A percentile compares a stretch with the other conserved stretches of the same genome.
Conservation (phyloP, 768 basidiomycete genomes). For the Cystobasidium tubakii region DNA sequence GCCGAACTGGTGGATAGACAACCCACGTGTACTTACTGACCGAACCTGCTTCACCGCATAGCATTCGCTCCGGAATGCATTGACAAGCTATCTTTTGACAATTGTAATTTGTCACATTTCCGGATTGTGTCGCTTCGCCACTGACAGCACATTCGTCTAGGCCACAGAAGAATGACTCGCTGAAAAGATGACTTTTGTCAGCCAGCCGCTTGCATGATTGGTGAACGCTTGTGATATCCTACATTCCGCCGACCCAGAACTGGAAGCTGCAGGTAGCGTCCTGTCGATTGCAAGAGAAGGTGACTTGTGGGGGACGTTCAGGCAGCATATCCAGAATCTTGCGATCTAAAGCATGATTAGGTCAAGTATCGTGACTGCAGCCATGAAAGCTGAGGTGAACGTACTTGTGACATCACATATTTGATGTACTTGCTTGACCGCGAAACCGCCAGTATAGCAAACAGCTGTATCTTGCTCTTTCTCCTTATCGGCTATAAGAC, state of each 20-base stretch:
- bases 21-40: conserved; percentile 38
- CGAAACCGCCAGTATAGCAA: conserved; percentile 87
- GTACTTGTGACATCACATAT: conserved; percentile 97
- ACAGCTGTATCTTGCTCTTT: conserved; percentile 63
- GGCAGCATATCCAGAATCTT: conserved; percentile 94
- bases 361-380: background rate
- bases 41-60: conserved; percentile 33
- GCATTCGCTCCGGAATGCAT: conserved; percentile 22
- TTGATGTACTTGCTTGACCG: conserved; percentile 91
- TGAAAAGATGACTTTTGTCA: background rate
- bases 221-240: background rate
- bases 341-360: conserved; percentile 57
- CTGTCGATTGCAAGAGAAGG: conserved; percentile 75
- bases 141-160: conserved; percentile 61
- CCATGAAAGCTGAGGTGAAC: background rate
- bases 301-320: conserved; percentile 85
- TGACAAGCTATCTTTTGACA: conserved; percentile 79
- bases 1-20: no score
- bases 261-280: conserved; percentile 78
- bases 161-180: conserved; percentile 89
- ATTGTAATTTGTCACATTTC: conserved; percentile 61
- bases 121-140: conserved; percentile 49
- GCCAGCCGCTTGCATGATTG: background rate
- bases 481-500: conserved; percentile 47
- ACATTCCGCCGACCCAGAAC: conserved; percentile 87